Evolutionary conservation across 352 stramenopile genomes (phyloP).

Genomic region (Phytophthora podocarpi): DNA sequence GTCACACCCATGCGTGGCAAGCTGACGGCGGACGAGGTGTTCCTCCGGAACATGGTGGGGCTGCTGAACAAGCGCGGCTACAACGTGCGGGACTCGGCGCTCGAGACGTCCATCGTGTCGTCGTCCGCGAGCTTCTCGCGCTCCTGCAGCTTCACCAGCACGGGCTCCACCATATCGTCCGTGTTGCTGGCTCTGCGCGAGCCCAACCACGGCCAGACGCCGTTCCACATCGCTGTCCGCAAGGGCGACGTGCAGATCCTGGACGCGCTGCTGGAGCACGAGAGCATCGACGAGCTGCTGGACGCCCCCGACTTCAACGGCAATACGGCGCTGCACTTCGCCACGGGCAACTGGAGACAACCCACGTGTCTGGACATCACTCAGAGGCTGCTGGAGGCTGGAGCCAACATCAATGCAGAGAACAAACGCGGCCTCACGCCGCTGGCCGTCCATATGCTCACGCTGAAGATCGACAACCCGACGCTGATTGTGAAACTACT

Average conservation of each 20-base stretch:
- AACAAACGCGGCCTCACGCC: conserved; percentile 77
- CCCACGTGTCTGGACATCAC: conserved; percentile 53
- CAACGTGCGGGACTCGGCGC: conserved; percentile 73
- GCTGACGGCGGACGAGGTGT: conserved; percentile 56
- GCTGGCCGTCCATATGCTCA: conserved; percentile 81
- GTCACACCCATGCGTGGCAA: conserved; percentile 18
- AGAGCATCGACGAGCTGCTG: conserved; percentile 71
- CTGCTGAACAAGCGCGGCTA: conserved; percentile 87
- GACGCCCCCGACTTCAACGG: conserved; percentile 78
- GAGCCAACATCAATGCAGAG: conserved; percentile 47
- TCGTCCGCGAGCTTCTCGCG: conserved; percentile 40
- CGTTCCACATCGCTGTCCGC: conserved; percentile 80
- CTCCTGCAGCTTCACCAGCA: conserved; percentile 65
- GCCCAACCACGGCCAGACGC: conserved; percentile 74
- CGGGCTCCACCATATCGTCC: conserved; percentile 65
- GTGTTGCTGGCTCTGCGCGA: conserved; percentile 73
- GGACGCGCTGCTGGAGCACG: conserved; percentile 71
- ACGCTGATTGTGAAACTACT: conserved; percentile 69
- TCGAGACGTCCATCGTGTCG: conserved; percentile 64
- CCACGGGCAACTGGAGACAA: conserved; percentile 61
- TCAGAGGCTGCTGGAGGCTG: conserved; percentile 51
- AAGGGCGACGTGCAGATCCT: conserved; percentile 75
- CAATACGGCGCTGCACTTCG: conserved; percentile 85
- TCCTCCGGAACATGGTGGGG: conserved; percentile 71
- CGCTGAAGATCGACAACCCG: conserved; percentile 76